phyloP scores from a whole-genome alignment of 129 eudicot genomes.

The Solidago caesia region DNA sequence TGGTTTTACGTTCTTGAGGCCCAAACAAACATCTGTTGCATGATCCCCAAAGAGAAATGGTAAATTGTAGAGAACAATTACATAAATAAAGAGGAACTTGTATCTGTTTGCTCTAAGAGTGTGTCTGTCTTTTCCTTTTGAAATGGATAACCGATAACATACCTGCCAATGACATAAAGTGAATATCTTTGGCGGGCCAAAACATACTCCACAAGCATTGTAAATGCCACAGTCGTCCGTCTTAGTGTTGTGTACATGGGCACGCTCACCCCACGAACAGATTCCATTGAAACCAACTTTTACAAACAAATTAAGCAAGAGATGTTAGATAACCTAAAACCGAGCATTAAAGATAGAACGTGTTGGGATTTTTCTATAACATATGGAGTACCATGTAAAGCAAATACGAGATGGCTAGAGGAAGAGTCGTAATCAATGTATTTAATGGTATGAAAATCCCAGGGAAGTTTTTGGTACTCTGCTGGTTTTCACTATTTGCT shows the following conservation, averaged over 20 bases:
- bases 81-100: too few species aligned
- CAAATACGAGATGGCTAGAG: slow-evolving; percentile 44
- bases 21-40: neutral
- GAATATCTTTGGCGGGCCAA: slow-evolving; percentile 43
- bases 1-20: slow-evolving; percentile 4
- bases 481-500: slow-evolving; percentile 22
- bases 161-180: slow-evolving; percentile 42
- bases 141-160: slow-evolving; percentile 6
- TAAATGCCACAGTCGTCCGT: slow-evolving; percentile 59
- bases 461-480: slow-evolving; percentile 15
- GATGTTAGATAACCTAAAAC: neutral
- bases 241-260: slow-evolving; percentile 65
- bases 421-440: slow-evolving; percentile 42
- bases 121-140: neutral
- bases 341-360: neutral
- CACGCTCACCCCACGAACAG: slow-evolving; percentile 54
- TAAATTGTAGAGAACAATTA: too few species aligned
- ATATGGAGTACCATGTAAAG: slow-evolving; percentile 47
- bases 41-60: neutral
- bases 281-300: slow-evolving; percentile 58
- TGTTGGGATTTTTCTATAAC: neutral
- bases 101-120: neutral
- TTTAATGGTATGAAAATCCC: slow-evolving; percentile 31
- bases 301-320: slow-evolving; percentile 7
- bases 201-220: slow-evolving; percentile 52